Percentiles rank a stretch among this genome's conserved stretches.
Evolutionary conservation across 2,329 filamentous ascomycete genomes (phyloP).

Genomic region (Cladosporium austrohemisphaericum): DNA sequence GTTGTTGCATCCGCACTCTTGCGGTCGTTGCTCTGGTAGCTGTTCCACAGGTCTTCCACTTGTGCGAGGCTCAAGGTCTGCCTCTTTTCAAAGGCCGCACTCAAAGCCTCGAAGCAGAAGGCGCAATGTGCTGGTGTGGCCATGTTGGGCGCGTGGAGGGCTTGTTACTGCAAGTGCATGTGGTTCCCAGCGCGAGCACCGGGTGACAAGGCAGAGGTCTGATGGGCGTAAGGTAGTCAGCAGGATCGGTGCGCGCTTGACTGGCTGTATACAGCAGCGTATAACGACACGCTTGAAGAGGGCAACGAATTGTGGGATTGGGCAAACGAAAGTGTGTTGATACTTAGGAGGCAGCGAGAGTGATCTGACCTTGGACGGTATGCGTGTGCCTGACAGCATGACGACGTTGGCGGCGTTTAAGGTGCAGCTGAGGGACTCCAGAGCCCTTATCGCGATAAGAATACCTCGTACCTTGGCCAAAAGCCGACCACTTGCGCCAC

Average conservation of each 20-base stretch:
- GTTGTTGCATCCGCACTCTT: slow-evolving; percentile 26
- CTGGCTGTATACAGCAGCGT: too few species aligned
- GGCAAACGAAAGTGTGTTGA: background rate
- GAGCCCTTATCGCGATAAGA: too few species aligned
- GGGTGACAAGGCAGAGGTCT: too few species aligned
- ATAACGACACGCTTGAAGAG: too few species aligned
- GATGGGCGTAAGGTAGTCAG: too few species aligned
- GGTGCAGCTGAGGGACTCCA: background rate
- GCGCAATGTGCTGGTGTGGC: slow-evolving; percentile 82
- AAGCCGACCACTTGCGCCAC: too few species aligned
- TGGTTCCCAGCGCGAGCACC: too few species aligned
- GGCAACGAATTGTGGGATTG: too few species aligned
- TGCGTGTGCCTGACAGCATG: too few species aligned
- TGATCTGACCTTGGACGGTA: too few species aligned
- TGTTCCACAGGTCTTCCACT: slow-evolving; percentile 66
- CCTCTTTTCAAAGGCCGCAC: slow-evolving; percentile 68
- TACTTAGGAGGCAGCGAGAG: background rate
- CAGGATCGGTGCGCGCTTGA: too few species aligned
- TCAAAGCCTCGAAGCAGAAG: slow-evolving; percentile 86
- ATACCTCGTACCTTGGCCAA: too few species aligned
- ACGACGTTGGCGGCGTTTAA: background rate
- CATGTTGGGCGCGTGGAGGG: slow-evolving; percentile 52
- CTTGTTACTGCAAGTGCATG: background rate
- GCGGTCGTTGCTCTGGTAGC: slow-evolving; percentile 42
- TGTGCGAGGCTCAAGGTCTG: slow-evolving; percentile 63